Conservation (phyloP, 108 stramenopile genomes). For the Cyclotella atomus region DNA sequence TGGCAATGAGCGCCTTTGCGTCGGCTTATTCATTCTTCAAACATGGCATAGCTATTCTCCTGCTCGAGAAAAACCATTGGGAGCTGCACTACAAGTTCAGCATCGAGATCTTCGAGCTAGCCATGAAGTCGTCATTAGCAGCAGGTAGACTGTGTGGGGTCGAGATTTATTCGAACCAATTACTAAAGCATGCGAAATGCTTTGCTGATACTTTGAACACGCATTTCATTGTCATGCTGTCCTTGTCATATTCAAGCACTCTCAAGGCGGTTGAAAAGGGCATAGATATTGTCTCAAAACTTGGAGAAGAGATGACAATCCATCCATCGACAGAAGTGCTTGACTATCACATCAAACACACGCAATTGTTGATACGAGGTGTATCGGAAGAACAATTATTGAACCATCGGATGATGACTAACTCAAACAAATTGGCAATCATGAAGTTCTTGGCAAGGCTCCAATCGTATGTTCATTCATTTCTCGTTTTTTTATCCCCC, state of each 20-base stretch:
- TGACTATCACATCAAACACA: background rate
- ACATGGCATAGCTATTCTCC: constrained; percentile 13
- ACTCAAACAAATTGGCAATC: background rate
- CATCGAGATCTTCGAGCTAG: constrained; percentile 20
- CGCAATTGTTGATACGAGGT: constrained; percentile 3
- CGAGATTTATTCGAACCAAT: background rate
- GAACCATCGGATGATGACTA: constrained; percentile 7
- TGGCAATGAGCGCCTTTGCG: constrained; percentile 18
- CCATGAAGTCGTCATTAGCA: background rate
- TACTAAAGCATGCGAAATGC: background rate
- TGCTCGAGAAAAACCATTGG: constrained; percentile 25
- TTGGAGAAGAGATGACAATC: constrained; percentile 11
- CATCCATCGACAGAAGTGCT: background rate
- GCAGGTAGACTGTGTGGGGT: background rate
- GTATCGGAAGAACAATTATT: constrained; percentile 10
- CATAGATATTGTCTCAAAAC: background rate
- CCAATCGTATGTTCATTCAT: too few species aligned
- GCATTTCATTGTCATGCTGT: background rate
- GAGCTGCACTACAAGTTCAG: constrained; percentile 19
- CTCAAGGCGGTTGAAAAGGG: constrained; percentile 10
- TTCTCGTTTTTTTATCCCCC: too few species aligned
- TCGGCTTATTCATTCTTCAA: constrained; percentile 22
- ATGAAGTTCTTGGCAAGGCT: constrained; percentile 17
- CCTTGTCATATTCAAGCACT: background rate
- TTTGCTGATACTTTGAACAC: constrained; percentile 23